Percentiles rank a stretch among this genome's conserved stretches.
Evolutionary conservation across 2,329 filamentous ascomycete species (phyloP).

Genomic region (Chaetomiaceae sp.): DNA sequence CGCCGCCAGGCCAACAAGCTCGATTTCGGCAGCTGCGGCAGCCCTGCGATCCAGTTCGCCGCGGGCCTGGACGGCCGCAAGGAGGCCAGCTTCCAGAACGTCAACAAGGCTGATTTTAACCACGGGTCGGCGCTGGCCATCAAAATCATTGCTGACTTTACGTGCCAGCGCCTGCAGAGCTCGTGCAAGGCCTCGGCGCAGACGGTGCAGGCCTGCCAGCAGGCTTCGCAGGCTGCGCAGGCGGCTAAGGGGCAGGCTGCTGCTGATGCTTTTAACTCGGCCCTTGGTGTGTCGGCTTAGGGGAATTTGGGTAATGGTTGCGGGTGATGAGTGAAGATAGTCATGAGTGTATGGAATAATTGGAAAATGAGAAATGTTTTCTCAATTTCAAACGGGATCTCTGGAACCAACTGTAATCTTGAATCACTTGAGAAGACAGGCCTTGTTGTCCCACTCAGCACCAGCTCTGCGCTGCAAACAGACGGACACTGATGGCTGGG

Average conservation of each 20-base stretch:
- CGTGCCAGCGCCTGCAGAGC: constrained; percentile 35
- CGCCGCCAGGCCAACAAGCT: constrained; percentile 29
- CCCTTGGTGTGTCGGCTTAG: constrained; percentile 32
- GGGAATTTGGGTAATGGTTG: not conserved
- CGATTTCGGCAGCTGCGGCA: constrained; percentile 44
- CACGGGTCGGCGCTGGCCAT: constrained; percentile 46
- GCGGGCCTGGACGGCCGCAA: constrained; percentile 45
- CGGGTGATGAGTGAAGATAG: not conserved
- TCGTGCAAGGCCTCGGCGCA: constrained; percentile 33
- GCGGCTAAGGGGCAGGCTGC: constrained; percentile 34
- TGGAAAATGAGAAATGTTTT: too few species aligned
- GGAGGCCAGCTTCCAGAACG: constrained; percentile 39
- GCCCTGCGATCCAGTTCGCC: constrained; percentile 47
- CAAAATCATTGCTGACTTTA: constrained; percentile 36
- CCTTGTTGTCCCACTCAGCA: too few species aligned
- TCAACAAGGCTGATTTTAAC: constrained; percentile 41
- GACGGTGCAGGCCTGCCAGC: constrained; percentile 33
- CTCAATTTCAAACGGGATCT: too few species aligned
- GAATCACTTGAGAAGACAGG: too few species aligned
- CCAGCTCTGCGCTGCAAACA: too few species aligned
- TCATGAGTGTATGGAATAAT: not conserved
- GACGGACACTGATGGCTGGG: too few species aligned
- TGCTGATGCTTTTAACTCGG: constrained; percentile 37
- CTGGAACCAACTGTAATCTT: too few species aligned
- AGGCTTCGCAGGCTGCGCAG: constrained; percentile 32